These are phyloP conservation scores for Mucor circinelloides DNA, from an alignment of 371 early-diverging fungal species.

Conservation along the genomic window DNA sequence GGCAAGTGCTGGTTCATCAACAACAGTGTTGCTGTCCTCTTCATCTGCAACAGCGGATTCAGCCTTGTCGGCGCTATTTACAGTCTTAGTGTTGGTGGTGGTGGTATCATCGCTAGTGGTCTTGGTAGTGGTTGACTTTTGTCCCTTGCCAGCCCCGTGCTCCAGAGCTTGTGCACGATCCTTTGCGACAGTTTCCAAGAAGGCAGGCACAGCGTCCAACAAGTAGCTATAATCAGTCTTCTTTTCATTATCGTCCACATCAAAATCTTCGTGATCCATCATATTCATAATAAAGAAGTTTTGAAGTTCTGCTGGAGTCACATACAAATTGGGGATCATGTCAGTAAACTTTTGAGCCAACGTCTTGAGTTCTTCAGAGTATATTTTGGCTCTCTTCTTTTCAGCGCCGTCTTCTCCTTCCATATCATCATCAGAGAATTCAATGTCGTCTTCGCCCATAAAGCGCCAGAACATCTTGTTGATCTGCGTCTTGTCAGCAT, in stretches of 20 bases:
- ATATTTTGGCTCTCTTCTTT: background rate
- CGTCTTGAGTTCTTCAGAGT: background rate
- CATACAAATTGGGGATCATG: constrained; percentile 37
- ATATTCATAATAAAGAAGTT: constrained; percentile 40
- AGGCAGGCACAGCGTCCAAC: constrained; percentile 22
- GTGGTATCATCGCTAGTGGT: background rate
- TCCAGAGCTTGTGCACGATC: constrained; percentile 29
- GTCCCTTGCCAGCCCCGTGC: background rate
- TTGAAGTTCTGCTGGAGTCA: constrained; percentile 56
- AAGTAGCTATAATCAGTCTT: constrained; percentile 12
- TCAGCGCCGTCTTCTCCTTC: background rate
- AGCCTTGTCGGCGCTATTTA: background rate
- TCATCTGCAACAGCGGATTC: background rate
- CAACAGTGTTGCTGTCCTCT: background rate
- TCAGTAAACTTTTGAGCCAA: constrained; percentile 20
- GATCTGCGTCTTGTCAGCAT: constrained; percentile 72
- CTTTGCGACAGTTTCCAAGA: constrained; percentile 22
- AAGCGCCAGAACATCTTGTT: constrained; percentile 53
- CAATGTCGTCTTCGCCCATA: constrained; percentile 17
- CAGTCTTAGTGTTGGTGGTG: no score
- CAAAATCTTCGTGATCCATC: constrained; percentile 21
- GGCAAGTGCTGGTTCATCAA: background rate
- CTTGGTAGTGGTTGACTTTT: background rate
- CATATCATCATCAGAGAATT: background rate
- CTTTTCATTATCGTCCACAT: background rate